Conservation (phyloP, 1,284 basidiomycete genomes). For the Rhizoctonia solani region DNA sequence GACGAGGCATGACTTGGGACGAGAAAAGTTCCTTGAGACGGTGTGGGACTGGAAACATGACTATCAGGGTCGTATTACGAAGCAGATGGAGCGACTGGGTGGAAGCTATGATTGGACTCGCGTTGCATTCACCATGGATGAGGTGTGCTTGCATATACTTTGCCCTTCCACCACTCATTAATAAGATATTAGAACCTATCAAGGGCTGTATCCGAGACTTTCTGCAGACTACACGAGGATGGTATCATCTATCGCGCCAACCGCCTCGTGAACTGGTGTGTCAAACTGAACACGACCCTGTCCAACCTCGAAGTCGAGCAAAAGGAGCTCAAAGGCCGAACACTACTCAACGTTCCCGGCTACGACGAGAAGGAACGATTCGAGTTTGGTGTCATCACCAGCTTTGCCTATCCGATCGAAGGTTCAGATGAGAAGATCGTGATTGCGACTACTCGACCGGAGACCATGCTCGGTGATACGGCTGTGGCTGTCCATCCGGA, state of each 20-base stretch:
- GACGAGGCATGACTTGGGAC: constrained; percentile 91
- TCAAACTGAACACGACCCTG: constrained; percentile 91
- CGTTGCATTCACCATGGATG: constrained; percentile 95
- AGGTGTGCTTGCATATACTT: constrained; percentile 54
- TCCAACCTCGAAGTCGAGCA: constrained; percentile 99
- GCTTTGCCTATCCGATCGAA: constrained; percentile 92
- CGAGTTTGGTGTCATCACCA: constrained; percentile 96
- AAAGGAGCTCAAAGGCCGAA: constrained; percentile 87
- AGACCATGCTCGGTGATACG: constrained; percentile 98
- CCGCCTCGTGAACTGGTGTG: constrained; percentile 98
- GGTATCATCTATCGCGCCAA: constrained; percentile 96
- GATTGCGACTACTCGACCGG: constrained; percentile 96
- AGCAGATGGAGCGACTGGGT: constrained; percentile 87
- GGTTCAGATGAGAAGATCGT: constrained; percentile 89
- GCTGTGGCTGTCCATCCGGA: constrained; percentile 97
- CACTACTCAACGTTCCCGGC: constrained; percentile 88
- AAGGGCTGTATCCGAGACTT: constrained; percentile 89
- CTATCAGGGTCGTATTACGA: constrained; percentile 90
- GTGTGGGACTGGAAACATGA: constrained; percentile 99
- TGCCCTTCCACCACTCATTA: not conserved
- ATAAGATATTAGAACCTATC: constrained; percentile 61
- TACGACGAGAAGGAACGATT: constrained; percentile 94
- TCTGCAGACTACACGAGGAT: constrained; percentile 90
- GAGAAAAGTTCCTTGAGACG: constrained; percentile 89
- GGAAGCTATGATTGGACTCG: constrained; percentile 95